A percentile compares a stretch with the other conserved stretches of the same genome.
These are phyloP conservation scores for Smithsoniella earleae DNA, from an alignment of 163 green algal genomes.

Conservation along the genomic window DNA sequence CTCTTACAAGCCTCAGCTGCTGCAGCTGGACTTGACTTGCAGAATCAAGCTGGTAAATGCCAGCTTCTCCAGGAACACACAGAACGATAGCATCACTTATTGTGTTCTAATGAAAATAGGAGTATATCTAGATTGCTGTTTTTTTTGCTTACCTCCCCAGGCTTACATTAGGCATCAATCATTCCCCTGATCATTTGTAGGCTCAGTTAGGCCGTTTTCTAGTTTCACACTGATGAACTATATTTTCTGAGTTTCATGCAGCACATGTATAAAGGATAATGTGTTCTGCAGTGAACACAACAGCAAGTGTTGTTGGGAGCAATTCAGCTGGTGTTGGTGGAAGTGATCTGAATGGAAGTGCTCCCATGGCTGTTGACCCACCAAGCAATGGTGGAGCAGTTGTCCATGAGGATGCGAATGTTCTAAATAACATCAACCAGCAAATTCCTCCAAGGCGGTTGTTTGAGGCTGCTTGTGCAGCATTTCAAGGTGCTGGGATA, in stretches of 20 bases:
- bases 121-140: too few relatives aligned
- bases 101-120: not conserved
- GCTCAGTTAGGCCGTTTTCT: too few relatives aligned
- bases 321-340: not conserved
- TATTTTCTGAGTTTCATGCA: too few relatives aligned
- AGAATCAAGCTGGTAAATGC: not conserved
- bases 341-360: not conserved
- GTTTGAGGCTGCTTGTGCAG: constrained; percentile 53
- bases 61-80: not conserved
- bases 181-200: too few relatives aligned
- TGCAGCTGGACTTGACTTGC: not conserved
- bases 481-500: constrained; percentile 59
- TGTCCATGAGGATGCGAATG: not conserved
- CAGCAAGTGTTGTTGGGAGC: not conserved
- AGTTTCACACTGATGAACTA: too few relatives aligned
- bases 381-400: not conserved
- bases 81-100: not conserved
- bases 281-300: constrained; percentile 12
- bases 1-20: not conserved
- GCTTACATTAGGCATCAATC: too few relatives aligned
- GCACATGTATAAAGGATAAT: not conserved
- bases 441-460: constrained; percentile 29
- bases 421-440: not conserved
- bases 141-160: too few relatives aligned
- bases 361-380: not conserved